Evolutionary conservation across 306 rosid species (phyloP), one percentile per base, ranked within the genome.

Genomic region (Cicer arietinum): DNA sequence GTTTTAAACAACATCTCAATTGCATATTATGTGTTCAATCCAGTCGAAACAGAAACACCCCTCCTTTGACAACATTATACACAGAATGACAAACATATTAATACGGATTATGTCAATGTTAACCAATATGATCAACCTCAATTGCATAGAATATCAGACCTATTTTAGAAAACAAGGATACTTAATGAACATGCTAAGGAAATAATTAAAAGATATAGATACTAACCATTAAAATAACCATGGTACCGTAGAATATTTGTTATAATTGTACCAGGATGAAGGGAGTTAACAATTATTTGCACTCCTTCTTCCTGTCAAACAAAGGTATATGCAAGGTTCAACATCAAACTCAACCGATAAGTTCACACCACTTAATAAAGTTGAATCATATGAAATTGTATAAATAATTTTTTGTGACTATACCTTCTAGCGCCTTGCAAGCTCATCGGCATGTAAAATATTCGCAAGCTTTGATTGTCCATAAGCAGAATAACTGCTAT

Each of bases 391-490:
- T 61, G 59, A 53, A 60, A 62, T 75, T 77, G 45, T 50, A 45
- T 8, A 51, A 70, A 66, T 18, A 66, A 60, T 47, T 30, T 67
- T 51, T 75, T 7, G 43, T 7, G 58, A 59, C 14, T 63, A 35
- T 85, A 93, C 96, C 97, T 93, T 88, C 74, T 91, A 83, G 79
- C 83, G 90, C 82, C 89, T 89, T 45, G 96, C 50, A 65, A 93
- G 97, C 83, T 91, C 96, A 18, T 84, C 89, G 17, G 96, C 92
- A 63, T 93, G 97, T 72, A 93, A 78, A 67, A 89, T 78, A 73
- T 93, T 91, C 18, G 96, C 83, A 63, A 94, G 96, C 83, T 94
- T 94, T 62, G 97, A 89, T 71, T 89, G 97, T 51, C 88, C 90
- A 87, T 91, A 90, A 54, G 96, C 96, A 43, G 0, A 71, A 67